These are phyloP conservation scores for Carex pumila DNA, from an alignment of 176 grass and related monocot genomes.

Conservation along the genomic window DNA sequence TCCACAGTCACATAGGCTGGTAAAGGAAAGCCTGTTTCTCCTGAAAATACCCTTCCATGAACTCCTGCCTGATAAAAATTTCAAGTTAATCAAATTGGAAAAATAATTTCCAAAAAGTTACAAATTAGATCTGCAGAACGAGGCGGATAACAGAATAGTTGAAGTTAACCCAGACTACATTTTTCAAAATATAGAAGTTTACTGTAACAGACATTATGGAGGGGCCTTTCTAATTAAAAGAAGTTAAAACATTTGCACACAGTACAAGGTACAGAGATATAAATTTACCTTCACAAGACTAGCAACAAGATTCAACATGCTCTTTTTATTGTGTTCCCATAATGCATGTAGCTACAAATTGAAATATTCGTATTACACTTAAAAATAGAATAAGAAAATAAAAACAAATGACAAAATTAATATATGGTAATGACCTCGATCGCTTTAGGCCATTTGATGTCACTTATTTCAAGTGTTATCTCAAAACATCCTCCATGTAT, in stretches of 20 bases:
- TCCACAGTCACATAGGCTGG: slow-evolving; percentile 52
- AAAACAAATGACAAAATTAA: slow-evolving; percentile 10
- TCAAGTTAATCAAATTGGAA: not conserved
- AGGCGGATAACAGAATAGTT: not conserved
- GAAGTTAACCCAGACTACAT: not conserved
- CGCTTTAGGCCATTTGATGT: slow-evolving; percentile 86
- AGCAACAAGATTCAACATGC: slow-evolving; percentile 88
- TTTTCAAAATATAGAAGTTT: not conserved
- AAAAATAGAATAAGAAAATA: slow-evolving; percentile 10
- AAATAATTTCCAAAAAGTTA: not conserved
- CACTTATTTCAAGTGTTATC: slow-evolving; percentile 95
- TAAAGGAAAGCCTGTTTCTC: slow-evolving; percentile 64
- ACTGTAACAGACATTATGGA: not conserved
- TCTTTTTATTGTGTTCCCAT: slow-evolving; percentile 89
- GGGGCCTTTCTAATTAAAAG: not conserved
- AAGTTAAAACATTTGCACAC: not conserved
- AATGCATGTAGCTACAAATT: slow-evolving; percentile 57
- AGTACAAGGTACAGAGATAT: not conserved
- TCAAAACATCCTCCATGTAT: slow-evolving; percentile 94
- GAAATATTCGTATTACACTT: slow-evolving; percentile 20
- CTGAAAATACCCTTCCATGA: slow-evolving; percentile 91
- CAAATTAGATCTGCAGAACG: not conserved
- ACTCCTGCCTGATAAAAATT: slow-evolving; percentile 49
- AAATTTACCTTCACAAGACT: slow-evolving; percentile 75
- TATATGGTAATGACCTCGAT: slow-evolving; percentile 41